These are phyloP conservation scores for Solanum pennellii DNA, from an alignment of 257 asterid genomes.

Conservation along the genomic window DNA sequence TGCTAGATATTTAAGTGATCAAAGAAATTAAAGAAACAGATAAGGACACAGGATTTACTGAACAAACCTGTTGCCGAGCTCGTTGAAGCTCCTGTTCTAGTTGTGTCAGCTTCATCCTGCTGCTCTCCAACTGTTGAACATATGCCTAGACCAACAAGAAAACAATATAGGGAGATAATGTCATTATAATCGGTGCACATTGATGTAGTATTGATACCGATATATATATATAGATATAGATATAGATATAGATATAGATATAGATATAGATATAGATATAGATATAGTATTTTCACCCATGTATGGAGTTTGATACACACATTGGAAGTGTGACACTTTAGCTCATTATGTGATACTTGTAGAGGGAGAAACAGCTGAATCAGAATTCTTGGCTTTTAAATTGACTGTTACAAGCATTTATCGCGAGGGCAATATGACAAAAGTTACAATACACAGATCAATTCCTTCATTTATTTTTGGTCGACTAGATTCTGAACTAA, in stretches of 20 bases:
- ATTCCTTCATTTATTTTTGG: background rate
- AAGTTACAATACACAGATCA: background rate
- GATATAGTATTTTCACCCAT: background rate
- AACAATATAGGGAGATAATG: background rate
- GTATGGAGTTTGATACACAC: background rate
- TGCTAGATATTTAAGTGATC: background rate
- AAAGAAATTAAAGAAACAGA: background rate
- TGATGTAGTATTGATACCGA: background rate
- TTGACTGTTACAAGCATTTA: background rate
- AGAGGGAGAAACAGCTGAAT: background rate
- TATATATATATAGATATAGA: background rate
- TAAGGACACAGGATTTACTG: background rate
- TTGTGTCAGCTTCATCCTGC: constrained; percentile 98
- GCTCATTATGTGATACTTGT: background rate
- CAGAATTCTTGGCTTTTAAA: background rate
- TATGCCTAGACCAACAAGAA: constrained; percentile 54
- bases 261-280: background rate
- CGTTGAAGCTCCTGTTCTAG: constrained; percentile 99
- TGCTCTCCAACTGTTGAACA: constrained; percentile 95
- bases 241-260: background rate
- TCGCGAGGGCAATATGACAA: background rate
- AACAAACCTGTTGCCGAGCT: constrained; percentile 89
- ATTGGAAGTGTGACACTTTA: background rate
- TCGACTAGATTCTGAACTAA: background rate
- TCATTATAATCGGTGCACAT: background rate